A percentile compares a stretch with the other conserved stretches of the same genome.
Evolutionary conservation across 257 asterid genomes (phyloP).

Genomic region (Jacaranda mimosifolia): DNA sequence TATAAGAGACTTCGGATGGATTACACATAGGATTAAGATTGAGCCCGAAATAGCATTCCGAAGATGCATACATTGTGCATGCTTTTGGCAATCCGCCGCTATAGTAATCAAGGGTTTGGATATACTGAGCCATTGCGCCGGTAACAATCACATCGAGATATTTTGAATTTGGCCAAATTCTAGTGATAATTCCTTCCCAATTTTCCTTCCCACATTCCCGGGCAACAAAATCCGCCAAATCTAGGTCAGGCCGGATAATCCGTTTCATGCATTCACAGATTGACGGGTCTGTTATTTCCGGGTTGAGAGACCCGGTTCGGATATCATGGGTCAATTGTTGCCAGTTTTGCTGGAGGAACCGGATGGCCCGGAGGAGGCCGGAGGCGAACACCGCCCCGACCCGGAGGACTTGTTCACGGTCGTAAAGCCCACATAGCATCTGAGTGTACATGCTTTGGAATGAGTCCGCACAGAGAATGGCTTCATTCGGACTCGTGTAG

Average conservation of each 20-base stretch:
- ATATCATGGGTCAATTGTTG: slow-evolving; percentile 41
- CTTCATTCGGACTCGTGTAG: slow-evolving; percentile 50
- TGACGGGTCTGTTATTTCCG: slow-evolving; percentile 28
- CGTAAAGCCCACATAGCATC: slow-evolving; percentile 59
- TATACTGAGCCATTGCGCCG: slow-evolving; percentile 59
- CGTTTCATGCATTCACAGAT: slow-evolving; percentile 42
- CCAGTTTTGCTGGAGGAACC: slow-evolving; percentile 54
- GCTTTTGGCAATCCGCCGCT: slow-evolving; percentile 51
- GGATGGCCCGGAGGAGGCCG: slow-evolving; percentile 50
- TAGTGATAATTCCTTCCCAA: slow-evolving; percentile 49
- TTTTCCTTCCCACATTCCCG: slow-evolving; percentile 36
- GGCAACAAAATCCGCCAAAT: slow-evolving; percentile 39
- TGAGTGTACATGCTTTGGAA: slow-evolving; percentile 57
- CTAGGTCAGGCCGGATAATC: slow-evolving; percentile 47
- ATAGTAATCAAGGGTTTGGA: slow-evolving; percentile 53
- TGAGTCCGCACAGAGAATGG: slow-evolving; percentile 51
- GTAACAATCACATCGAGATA: slow-evolving; percentile 50
- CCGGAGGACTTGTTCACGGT: slow-evolving; percentile 45
- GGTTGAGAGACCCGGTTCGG: slow-evolving; percentile 44
- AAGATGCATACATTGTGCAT: slow-evolving; percentile 51
- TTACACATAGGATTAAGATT: slow-evolving; percentile 47
- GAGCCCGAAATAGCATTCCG: slow-evolving; percentile 24
- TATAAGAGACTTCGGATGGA: slow-evolving; percentile 52
- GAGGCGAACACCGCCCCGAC: slow-evolving; percentile 56
- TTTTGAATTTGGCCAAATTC: slow-evolving; percentile 59